Evolutionary conservation across 2,329 filamentous ascomycete species (phyloP).

Genomic region (Epichloe amarillans): DNA sequence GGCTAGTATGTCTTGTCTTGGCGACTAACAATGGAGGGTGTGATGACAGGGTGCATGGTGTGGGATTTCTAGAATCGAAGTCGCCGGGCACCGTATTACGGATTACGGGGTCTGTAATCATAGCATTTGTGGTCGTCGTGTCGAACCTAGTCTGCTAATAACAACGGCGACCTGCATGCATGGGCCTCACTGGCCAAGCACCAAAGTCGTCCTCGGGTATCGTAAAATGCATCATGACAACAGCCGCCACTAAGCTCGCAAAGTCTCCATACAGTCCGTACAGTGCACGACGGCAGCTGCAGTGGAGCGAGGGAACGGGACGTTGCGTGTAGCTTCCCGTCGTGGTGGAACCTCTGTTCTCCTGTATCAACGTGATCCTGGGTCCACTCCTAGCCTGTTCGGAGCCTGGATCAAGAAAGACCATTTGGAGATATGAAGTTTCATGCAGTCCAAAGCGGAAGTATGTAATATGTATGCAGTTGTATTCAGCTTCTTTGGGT

Average conservation of each 20-base stretch:
- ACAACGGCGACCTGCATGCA: not conserved
- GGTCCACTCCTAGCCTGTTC: not conserved
- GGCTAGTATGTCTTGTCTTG: not conserved
- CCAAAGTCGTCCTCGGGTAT: not conserved
- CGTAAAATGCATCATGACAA: conserved; percentile 1
- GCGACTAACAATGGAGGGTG: not conserved
- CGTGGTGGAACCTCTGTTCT: not conserved
- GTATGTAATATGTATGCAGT: not conserved
- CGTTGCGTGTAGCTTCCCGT: conserved; percentile 4
- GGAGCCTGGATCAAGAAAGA: not conserved
- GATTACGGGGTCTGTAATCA: not conserved
- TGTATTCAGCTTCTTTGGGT: not conserved
- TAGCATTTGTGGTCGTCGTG: not conserved
- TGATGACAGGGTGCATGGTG: not conserved
- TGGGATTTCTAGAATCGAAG: not conserved
- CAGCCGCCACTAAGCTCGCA: not conserved
- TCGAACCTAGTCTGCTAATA: not conserved
- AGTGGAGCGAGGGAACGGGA: conserved; percentile 1
- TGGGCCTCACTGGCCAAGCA: not conserved
- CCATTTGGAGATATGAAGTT: not conserved
- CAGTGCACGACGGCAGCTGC: not conserved
- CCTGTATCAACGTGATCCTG: not conserved
- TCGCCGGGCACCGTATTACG: not conserved
- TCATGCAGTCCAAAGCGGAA: not conserved
- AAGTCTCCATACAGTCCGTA: not conserved